Conservation (phyloP, 2,329 filamentous ascomycete genomes). For the Cladosporium sp. region DNA sequence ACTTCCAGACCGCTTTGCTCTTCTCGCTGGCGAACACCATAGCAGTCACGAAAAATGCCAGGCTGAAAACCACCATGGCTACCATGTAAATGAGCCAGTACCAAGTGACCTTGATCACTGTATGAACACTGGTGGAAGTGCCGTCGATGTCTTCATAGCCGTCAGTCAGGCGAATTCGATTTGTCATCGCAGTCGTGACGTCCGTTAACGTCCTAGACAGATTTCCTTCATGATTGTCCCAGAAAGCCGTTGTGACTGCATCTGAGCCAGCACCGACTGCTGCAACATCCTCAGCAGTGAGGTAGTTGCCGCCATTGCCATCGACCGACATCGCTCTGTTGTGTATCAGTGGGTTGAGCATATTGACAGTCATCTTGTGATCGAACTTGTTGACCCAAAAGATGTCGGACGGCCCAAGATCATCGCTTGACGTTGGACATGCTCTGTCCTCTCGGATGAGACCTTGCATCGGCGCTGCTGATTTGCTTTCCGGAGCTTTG, state of each 20-base stretch:
- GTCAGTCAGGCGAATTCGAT: neutral
- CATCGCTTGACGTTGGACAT: neutral
- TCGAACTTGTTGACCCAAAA: neutral
- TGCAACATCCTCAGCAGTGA: no score
- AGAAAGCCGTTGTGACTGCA: neutral
- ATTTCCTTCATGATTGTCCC: constrained; percentile 1
- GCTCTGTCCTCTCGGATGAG: neutral
- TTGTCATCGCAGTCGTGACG: constrained; percentile 2
- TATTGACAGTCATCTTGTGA: constrained; percentile 3
- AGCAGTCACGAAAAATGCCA: constrained; percentile 1
- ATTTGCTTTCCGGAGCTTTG: neutral
- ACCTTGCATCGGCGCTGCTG: neutral
- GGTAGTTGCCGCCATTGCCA: neutral
- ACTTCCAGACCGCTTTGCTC: constrained; percentile 11
- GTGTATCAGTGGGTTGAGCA: neutral
- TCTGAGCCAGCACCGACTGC: neutral
- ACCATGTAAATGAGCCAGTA: neutral
- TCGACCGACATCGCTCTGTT: neutral
- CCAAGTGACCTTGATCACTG: neutral
- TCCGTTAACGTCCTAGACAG: neutral
- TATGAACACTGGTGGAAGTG: neutral
- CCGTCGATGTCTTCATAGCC: no score
- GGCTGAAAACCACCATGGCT: neutral
- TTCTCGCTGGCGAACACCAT: neutral
- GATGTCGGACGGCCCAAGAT: neutral